phyloP scores from a whole-genome alignment of 2,329 filamentous ascomycete genomes.

The Tolypocladium nubicola region DNA sequence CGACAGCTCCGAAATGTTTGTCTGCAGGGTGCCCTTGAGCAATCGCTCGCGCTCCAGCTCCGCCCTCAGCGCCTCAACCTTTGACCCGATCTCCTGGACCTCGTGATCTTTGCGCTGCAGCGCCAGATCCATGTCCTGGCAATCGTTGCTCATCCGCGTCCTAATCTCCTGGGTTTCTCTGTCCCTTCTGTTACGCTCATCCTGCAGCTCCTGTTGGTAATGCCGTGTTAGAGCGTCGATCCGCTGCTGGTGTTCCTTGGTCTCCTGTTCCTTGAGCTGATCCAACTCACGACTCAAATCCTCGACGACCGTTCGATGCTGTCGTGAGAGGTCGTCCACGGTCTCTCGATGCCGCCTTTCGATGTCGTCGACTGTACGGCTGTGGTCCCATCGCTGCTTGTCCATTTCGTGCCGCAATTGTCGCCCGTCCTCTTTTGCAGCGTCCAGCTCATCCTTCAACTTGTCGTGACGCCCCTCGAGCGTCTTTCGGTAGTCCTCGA shows the following conservation, averaged over 20 bases:
- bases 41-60: constrained; percentile 53
- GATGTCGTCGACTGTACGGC: constrained; percentile 44
- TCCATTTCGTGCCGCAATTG: constrained; percentile 24
- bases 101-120: constrained; percentile 45
- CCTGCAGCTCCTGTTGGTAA: constrained; percentile 53
- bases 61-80: constrained; percentile 32
- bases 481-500: constrained; percentile 36
- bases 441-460: constrained; percentile 54
- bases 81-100: constrained; percentile 34
- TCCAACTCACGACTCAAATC: constrained; percentile 34
- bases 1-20: constrained; percentile 46
- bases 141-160: constrained; percentile 37
- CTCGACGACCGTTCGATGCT: constrained; percentile 22
- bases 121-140: constrained; percentile 36
- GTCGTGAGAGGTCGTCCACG: constrained; percentile 22
- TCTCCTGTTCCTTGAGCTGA: constrained; percentile 29
- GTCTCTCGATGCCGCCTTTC: constrained; percentile 23
- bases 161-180: constrained; percentile 59
- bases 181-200: constrained; percentile 46
- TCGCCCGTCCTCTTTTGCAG: constrained; percentile 23
- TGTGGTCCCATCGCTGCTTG: constrained; percentile 23
- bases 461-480: constrained; percentile 34
- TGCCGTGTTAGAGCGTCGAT: constrained; percentile 53
- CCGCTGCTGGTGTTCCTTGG: constrained; percentile 56
- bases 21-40: constrained; percentile 43